Evolutionary conservation across 768 basidiomycete genomes (phyloP).

Genomic region (Clitopilus passeckerianus): DNA sequence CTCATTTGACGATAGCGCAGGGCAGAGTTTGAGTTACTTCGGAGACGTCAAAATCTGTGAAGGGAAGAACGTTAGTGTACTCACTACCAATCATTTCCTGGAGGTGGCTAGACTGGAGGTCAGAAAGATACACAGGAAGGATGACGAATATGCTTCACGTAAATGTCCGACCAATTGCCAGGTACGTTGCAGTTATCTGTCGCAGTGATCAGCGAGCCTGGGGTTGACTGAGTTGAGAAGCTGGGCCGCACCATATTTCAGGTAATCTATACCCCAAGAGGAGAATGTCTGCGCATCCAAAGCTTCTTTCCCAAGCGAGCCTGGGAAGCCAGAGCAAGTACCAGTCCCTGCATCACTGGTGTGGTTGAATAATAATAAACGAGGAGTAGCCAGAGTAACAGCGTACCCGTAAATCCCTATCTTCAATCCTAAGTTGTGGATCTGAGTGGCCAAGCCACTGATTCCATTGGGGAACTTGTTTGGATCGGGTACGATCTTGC

Average conservation of each 20-base stretch:
- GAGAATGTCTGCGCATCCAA: conserved; percentile 48
- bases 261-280: conserved; percentile 52
- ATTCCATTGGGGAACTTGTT: conserved; percentile 52
- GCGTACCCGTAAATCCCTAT: conserved; percentile 46
- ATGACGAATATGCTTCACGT: conserved; percentile 19
- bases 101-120: conserved; percentile 21
- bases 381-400: not conserved
- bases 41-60: not conserved
- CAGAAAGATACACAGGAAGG: not conserved
- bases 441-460: conserved; percentile 32
- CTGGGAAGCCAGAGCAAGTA: conserved; percentile 52
- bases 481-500: conserved; percentile 43
- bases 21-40: conserved; percentile 54
- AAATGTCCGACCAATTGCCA: conserved; percentile 40
- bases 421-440: conserved; percentile 44
- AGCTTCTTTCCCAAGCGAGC: conserved; percentile 43
- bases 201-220: not conserved
- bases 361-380: not conserved
- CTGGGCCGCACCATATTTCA: conserved; percentile 46
- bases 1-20: conserved; percentile 54
- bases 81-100: conserved; percentile 42
- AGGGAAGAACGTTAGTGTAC: no score
- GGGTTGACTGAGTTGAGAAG: not conserved
- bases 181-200: conserved; percentile 54
- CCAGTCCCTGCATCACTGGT: conserved; percentile 46